These are phyloP conservation scores for Phytopythium cucurbitacearum DNA, from an alignment of 352 stramenopile genomes.

Conservation along the genomic window DNA sequence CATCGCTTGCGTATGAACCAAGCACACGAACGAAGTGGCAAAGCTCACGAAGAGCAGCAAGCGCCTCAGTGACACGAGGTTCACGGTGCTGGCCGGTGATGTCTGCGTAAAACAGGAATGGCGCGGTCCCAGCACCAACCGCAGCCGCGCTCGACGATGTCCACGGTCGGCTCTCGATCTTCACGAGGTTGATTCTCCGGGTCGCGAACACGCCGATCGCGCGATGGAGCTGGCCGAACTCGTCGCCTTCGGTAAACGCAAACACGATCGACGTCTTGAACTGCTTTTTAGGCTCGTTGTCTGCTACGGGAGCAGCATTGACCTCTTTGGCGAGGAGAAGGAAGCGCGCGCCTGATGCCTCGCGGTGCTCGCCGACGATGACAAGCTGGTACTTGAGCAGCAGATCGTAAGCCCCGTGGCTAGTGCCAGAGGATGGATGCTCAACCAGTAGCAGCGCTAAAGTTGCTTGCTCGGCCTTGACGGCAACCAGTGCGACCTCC, in stretches of 20 bases:
- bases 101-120: constrained; percentile 76
- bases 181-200: constrained; percentile 56
- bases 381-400: constrained; percentile 64
- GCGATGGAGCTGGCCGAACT: constrained; percentile 54
- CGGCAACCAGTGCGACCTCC: background rate
- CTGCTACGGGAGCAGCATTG: constrained; percentile 13
- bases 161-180: constrained; percentile 72
- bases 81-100: constrained; percentile 59
- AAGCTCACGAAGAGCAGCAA: constrained; percentile 73
- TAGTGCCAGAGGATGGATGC: background rate
- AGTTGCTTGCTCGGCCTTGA: background rate
- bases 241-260: constrained; percentile 60
- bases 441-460: background rate
- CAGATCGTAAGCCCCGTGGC: constrained; percentile 94
- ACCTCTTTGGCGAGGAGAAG: constrained; percentile 66
- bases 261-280: constrained; percentile 77
- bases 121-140: constrained; percentile 24
- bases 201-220: constrained; percentile 60
- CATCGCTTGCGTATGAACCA: constrained; percentile 72
- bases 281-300: background rate
- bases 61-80: constrained; percentile 53
- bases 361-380: constrained; percentile 63
- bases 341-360: constrained; percentile 92
- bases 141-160: constrained; percentile 7
- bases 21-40: constrained; percentile 82